Conservation (phyloP, 2,329 filamentous ascomycete genomes). For the Aspergillus luchuensis region DNA sequence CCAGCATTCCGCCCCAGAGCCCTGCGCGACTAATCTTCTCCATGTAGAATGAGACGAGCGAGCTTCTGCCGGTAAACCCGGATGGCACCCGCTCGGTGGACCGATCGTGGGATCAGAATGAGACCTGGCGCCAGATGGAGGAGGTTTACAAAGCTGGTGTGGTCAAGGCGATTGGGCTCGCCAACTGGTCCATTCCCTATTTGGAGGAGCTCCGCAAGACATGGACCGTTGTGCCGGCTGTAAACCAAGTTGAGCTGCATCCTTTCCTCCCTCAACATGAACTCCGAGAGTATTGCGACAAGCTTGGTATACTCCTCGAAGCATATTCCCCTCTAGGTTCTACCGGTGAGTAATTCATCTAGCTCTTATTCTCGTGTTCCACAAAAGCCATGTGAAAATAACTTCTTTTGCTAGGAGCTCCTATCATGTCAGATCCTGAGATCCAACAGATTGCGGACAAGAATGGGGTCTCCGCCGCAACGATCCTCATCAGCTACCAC, state of each 20-base stretch:
- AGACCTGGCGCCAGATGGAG: constrained; percentile 28
- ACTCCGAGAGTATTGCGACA: constrained; percentile 38
- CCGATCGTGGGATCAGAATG: constrained; percentile 21
- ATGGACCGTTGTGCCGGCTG: constrained; percentile 26
- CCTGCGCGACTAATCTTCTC: not conserved
- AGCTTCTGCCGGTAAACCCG: constrained; percentile 6
- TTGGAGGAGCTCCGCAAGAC: constrained; percentile 21
- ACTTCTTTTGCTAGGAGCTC: not conserved
- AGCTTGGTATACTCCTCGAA: constrained; percentile 39
- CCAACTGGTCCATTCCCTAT: constrained; percentile 25
- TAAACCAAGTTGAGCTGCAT: constrained; percentile 43
- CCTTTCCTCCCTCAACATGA: constrained; percentile 43
- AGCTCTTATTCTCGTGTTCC: not conserved
- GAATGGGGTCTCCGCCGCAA: constrained; percentile 4
- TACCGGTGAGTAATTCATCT: not conserved
- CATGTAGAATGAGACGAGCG: constrained; percentile 4
- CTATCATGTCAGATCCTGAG: constrained; percentile 2
- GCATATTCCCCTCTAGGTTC: constrained; percentile 38
- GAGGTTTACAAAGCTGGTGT: constrained; percentile 20
- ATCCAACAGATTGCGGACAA: constrained; percentile 4
- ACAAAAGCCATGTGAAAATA: too few relatives aligned
- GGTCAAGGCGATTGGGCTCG: constrained; percentile 28
- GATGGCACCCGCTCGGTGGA: constrained; percentile 4
- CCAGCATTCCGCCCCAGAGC: not conserved
- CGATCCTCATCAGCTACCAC: constrained; percentile 11